A percentile compares a stretch with the other conserved stretches of the same genome.
Evolutionary conservation across 225 moss, liverwort and hornwort species (phyloP).

Genomic region (Polytrichum commune): DNA sequence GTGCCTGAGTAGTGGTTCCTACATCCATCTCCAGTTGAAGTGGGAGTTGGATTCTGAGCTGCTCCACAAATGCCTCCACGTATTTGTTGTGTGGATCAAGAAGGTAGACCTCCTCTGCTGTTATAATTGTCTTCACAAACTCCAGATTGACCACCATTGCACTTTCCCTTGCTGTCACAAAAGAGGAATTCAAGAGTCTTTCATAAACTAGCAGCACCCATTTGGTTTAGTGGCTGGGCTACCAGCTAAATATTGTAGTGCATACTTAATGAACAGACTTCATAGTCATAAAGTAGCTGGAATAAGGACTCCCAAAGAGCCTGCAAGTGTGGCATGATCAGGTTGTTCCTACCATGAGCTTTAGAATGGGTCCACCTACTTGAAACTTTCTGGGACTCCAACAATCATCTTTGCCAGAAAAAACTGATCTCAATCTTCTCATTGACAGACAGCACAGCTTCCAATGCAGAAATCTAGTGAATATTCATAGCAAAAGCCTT

Average conservation of each 20-base stretch:
- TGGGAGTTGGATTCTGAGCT: constrained; percentile 71
- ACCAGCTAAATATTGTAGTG: background rate
- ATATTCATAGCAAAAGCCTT: background rate
- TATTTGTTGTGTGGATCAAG: constrained; percentile 61
- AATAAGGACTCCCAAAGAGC: too few relatives aligned
- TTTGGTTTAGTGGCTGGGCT: too few relatives aligned
- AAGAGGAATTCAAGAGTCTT: background rate
- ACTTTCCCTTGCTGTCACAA: constrained; percentile 75
- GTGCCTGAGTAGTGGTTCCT: constrained; percentile 16
- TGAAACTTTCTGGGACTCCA: too few relatives aligned
- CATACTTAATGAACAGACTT: too few relatives aligned
- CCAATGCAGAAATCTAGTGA: background rate
- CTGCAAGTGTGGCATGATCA: too few relatives aligned
- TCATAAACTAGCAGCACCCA: too few relatives aligned
- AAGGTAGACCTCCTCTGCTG: constrained; percentile 84
- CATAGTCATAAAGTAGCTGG: too few relatives aligned
- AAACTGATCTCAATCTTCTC: background rate
- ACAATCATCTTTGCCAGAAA: too few relatives aligned
- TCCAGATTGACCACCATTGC: constrained; percentile 99
- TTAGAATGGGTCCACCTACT: too few relatives aligned
- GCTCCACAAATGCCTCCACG: constrained; percentile 68
- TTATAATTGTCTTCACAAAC: constrained; percentile 90
- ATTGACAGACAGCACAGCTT: background rate
- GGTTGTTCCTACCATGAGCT: too few relatives aligned
- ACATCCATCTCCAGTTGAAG: constrained; percentile 27